Conservation (phyloP, 1,284 basidiomycete genomes). For the Ustilago xerochloae region DNA sequence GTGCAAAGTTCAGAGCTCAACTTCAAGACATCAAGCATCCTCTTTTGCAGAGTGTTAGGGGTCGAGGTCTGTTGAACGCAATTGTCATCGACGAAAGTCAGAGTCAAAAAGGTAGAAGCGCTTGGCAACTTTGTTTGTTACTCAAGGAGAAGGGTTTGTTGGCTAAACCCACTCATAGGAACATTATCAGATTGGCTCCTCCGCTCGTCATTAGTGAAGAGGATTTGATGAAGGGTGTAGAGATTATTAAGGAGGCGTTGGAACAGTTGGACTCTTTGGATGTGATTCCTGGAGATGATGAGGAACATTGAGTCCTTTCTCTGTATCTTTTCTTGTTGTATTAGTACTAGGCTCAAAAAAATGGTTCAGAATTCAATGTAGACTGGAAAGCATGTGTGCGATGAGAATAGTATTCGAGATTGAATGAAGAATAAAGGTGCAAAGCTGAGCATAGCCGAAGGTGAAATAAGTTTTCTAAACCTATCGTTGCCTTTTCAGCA, state of each 20-base stretch:
- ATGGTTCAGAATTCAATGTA: too few relatives aligned
- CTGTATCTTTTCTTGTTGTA: neutral
- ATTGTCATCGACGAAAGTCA: slow-evolving; percentile 89
- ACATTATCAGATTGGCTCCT: slow-evolving; percentile 96
- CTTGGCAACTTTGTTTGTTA: slow-evolving; percentile 95
- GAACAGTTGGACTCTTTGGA: slow-evolving; percentile 77
- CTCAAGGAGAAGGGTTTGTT: slow-evolving; percentile 89
- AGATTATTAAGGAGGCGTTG: slow-evolving; percentile 81
- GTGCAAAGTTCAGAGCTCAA: slow-evolving; percentile 76
- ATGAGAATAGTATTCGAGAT: too few relatives aligned
- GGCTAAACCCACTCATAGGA: slow-evolving; percentile 95
- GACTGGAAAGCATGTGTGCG: neutral
- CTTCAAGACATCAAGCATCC: slow-evolving; percentile 69
- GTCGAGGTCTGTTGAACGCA: slow-evolving; percentile 89
- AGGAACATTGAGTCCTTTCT: neutral
- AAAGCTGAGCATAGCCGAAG: too few relatives aligned
- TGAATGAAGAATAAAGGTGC: too few relatives aligned
- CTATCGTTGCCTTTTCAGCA: too few relatives aligned
- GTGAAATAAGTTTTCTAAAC: neutral
- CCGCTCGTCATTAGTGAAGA: slow-evolving; percentile 90
- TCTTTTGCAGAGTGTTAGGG: slow-evolving; percentile 80
- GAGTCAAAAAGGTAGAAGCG: slow-evolving; percentile 80
- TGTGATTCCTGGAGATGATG: slow-evolving; percentile 59
- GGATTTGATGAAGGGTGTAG: slow-evolving; percentile 80
- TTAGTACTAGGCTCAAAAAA: neutral